Percentiles rank a stretch among this genome's conserved stretches.
phyloP scores from a whole-genome alignment of 1,284 basidiomycete species.

The Apiotrichum mycotoxinovorans region DNA sequence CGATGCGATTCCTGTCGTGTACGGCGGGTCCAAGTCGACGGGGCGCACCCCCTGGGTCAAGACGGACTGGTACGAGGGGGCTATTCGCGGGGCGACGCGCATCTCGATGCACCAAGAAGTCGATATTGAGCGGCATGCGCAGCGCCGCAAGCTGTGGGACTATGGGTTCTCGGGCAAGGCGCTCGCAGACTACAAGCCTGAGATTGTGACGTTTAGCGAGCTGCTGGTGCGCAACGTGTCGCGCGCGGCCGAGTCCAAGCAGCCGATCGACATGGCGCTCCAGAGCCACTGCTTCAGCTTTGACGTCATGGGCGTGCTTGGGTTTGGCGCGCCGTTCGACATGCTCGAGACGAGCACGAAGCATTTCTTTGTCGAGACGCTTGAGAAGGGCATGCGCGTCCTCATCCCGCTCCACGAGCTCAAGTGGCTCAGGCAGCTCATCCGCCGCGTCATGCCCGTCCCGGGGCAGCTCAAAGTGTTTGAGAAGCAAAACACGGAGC shows the following conservation, averaged over 20 bases:
- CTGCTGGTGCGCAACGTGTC: slow-evolving; percentile 8
- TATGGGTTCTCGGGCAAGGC: slow-evolving; percentile 9
- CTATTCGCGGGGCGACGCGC: slow-evolving; percentile 1
- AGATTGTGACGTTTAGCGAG: slow-evolving; percentile 9
- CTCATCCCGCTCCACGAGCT: slow-evolving; percentile 8
- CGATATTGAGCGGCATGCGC: background rate
- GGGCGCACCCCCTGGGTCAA: slow-evolving; percentile 4
- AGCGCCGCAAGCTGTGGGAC: slow-evolving; percentile 11
- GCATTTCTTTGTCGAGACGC: slow-evolving; percentile 12
- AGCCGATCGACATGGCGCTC: slow-evolving; percentile 5
- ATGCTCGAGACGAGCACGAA: slow-evolving; percentile 69
- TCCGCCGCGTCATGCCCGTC: slow-evolving; percentile 2
- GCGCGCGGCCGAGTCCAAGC: background rate
- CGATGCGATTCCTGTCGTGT: slow-evolving; percentile 67
- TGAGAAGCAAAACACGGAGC: slow-evolving; percentile 10
- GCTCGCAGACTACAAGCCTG: slow-evolving; percentile 10
- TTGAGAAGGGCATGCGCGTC: slow-evolving; percentile 7
- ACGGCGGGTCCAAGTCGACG: slow-evolving; percentile 59
- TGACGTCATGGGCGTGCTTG: slow-evolving; percentile 78
- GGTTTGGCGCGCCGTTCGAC: slow-evolving; percentile 81
- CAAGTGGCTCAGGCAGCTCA: slow-evolving; percentile 5
- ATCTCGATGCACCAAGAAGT: slow-evolving; percentile 8
- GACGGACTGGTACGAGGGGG: slow-evolving; percentile 15
- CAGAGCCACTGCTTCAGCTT: slow-evolving; percentile 73
- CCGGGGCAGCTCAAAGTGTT: slow-evolving; percentile 4